phyloP scores from a whole-genome alignment of 140 eudicot species.

The Ambrosia hybrid region DNA sequence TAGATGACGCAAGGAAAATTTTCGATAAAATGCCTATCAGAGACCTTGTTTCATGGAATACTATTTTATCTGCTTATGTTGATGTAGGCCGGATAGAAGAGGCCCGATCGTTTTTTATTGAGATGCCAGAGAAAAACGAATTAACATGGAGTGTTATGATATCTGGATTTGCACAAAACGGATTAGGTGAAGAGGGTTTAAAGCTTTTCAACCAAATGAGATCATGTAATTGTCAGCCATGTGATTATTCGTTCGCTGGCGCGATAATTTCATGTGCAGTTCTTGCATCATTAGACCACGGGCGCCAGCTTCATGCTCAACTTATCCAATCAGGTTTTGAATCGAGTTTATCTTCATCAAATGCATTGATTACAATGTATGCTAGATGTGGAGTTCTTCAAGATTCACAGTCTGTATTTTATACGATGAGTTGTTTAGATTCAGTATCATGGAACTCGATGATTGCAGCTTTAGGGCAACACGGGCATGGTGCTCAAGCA shows the following conservation, averaged over 20 bases:
- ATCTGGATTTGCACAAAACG: conserved; percentile 35
- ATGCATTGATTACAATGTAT: conserved; percentile 32
- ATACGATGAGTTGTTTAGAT: conserved; percentile 16
- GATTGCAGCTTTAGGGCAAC: conserved; percentile 36
- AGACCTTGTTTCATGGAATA: conserved; percentile 32
- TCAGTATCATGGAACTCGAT: conserved; percentile 32
- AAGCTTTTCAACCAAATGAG: conserved; percentile 30
- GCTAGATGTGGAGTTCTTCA: conserved; percentile 30
- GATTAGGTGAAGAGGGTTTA: conserved; percentile 31
- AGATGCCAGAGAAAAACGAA: conserved; percentile 25
- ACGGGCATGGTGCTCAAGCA: conserved; percentile 32
- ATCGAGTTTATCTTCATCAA: conserved; percentile 31
- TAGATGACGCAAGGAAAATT: conserved; percentile 25
- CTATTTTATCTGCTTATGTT: conserved; percentile 29
- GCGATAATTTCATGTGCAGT: conserved; percentile 34
- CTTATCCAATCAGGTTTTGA: conserved; percentile 30
- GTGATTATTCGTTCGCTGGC: conserved; percentile 33
- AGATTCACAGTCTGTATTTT: conserved; percentile 27
- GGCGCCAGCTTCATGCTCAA: conserved; percentile 33
- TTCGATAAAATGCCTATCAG: conserved; percentile 25
- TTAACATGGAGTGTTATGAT: conserved; percentile 34
- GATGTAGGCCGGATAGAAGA: conserved; percentile 26
- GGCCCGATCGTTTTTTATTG: conserved; percentile 15
- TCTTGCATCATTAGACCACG: conserved; percentile 30
- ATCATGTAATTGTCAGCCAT: conserved; percentile 21